These are phyloP conservation scores for Anthoceros angustus DNA, from an alignment of 225 moss, liverwort and hornwort genomes.

Conservation along the genomic window DNA sequence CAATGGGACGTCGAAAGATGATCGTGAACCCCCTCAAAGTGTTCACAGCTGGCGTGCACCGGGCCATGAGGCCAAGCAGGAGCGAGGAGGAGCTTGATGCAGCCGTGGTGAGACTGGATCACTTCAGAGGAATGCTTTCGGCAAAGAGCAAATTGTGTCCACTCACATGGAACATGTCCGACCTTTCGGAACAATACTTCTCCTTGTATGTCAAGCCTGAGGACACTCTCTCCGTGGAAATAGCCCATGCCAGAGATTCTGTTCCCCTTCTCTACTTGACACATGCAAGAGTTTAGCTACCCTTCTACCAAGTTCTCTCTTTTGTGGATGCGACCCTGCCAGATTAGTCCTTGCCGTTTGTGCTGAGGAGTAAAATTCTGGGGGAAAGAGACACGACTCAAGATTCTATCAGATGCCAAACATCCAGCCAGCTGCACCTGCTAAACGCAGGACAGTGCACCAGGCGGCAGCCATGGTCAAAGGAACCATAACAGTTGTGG, in stretches of 20 bases:
- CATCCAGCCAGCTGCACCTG: too few relatives aligned
- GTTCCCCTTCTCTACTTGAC: background rate
- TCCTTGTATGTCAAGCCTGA: background rate
- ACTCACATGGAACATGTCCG: background rate
- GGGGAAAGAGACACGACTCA: too few relatives aligned
- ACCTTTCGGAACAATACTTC: background rate
- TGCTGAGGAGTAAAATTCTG: too few relatives aligned
- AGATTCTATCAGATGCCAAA: too few relatives aligned
- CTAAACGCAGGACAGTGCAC: too few relatives aligned
- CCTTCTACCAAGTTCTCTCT: background rate
- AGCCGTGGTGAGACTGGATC: slow-evolving; percentile 20
- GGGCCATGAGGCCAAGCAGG: slow-evolving; percentile 16
- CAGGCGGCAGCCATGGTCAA: too few relatives aligned
- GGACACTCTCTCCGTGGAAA: background rate
- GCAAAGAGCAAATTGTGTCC: background rate
- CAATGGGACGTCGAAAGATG: slow-evolving; percentile 49
- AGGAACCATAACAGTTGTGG: too few relatives aligned
- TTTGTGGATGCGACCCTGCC: background rate
- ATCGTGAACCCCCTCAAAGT: slow-evolving; percentile 45
- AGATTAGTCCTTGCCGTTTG: too few relatives aligned
- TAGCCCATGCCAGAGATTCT: background rate
- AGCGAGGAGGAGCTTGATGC: slow-evolving; percentile 23
- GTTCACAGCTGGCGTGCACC: slow-evolving; percentile 26
- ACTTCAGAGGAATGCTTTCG: slow-evolving; percentile 30
- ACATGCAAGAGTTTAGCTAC: background rate